Evolutionary conservation across 345 rosid species (phyloP).

Genomic region (Bruguiera parviflora): DNA sequence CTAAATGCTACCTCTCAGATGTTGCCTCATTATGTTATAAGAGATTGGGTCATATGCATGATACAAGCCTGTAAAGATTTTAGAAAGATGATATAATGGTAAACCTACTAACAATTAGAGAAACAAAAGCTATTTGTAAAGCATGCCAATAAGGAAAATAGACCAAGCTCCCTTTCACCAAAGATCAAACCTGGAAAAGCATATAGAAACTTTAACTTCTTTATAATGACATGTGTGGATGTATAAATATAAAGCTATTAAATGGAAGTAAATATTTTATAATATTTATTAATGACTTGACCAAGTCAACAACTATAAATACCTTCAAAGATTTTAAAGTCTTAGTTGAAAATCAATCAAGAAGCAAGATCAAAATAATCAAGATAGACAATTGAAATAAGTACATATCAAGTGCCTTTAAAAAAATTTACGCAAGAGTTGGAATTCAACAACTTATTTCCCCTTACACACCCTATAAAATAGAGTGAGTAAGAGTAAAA

Average conservation of each 20-base stretch:
- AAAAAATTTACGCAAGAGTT: no score
- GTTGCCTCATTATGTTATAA: not conserved
- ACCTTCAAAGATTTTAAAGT: not conserved
- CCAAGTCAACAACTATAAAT: not conserved
- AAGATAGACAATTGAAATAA: not conserved
- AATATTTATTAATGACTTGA: not conserved
- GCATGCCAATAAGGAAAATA: not conserved
- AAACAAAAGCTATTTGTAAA: not conserved
- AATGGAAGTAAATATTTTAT: not conserved
- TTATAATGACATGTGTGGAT: not conserved
- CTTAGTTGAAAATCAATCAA: not conserved
- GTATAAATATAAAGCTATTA: not conserved
- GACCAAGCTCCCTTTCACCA: not conserved
- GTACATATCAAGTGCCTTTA: no score
- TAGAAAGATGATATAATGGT: not conserved
- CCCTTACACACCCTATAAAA: no score
- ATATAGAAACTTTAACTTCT: not conserved
- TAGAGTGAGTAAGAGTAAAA: no score
- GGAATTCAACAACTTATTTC: no score
- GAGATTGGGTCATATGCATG: not conserved
- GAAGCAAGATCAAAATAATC: not conserved
- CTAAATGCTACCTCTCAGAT: not conserved
- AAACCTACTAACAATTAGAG: not conserved
- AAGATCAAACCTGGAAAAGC: not conserved
- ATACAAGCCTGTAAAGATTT: fast-evolving